These are phyloP conservation scores for Kluyveromyces lactis DNA, from an alignment of 805 yeast species.

Conservation along the genomic window DNA sequence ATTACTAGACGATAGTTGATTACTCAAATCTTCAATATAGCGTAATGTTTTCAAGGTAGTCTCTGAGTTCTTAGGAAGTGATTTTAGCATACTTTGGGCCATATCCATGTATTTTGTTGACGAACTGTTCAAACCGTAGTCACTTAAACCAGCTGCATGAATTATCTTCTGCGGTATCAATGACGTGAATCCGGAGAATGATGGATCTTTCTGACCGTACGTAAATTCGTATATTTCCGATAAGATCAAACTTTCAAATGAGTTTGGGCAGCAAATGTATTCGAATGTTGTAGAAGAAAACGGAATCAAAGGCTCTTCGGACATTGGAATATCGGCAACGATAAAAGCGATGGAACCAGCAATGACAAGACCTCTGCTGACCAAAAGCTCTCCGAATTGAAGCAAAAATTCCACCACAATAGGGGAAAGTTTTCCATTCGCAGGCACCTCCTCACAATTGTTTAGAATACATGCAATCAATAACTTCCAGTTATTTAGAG, in stretches of 20 bases:
- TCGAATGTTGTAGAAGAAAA: conserved; percentile 32
- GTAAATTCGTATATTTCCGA: conserved; percentile 66
- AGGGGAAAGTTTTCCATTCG: conserved; percentile 17
- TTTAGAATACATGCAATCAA: conserved; percentile 35
- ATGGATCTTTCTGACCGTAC: conserved; percentile 24
- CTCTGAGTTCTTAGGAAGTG: conserved; percentile 30
- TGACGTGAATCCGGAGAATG: conserved; percentile 38
- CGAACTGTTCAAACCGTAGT: conserved; percentile 47
- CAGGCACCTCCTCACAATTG: conserved; percentile 18
- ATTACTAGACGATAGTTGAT: conserved; percentile 41
- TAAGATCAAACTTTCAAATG: conserved; percentile 42
- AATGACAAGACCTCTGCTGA: conserved; percentile 23
- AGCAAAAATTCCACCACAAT: conserved; percentile 34
- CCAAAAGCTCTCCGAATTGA: conserved; percentile 44
- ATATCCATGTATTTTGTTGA: conserved; percentile 59
- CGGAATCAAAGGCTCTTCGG: conserved; percentile 21
- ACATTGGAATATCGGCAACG: conserved; percentile 39
- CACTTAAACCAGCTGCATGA: conserved; percentile 66
- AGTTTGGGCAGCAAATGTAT: conserved; percentile 31
- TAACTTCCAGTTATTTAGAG: conserved; percentile 43
- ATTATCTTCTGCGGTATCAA: conserved; percentile 51
- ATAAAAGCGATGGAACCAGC: conserved; percentile 41
- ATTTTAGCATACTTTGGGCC: conserved; percentile 33
- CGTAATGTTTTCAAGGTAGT: conserved; percentile 28
- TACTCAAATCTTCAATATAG: conserved; percentile 33